Conservation (phyloP, 2,329 filamentous ascomycete genomes). For the Plectosphaerella sp. region DNA sequence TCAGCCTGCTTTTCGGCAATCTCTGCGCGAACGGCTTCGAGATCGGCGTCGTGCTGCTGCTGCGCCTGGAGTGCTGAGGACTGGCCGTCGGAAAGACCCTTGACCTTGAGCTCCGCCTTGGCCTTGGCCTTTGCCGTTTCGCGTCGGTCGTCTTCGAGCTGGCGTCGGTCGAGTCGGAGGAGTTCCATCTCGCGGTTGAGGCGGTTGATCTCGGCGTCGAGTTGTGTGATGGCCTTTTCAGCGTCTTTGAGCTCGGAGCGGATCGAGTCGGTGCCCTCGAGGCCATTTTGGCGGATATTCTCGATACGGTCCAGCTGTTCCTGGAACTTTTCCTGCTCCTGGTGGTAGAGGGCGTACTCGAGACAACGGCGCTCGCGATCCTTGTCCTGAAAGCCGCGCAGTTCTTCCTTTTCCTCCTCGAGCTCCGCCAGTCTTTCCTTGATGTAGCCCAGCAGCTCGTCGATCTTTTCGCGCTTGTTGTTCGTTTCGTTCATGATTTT, state of each 20-base stretch:
- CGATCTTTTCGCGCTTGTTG: constrained; percentile 91
- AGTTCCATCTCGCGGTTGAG: constrained; percentile 81
- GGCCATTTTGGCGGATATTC: constrained; percentile 72
- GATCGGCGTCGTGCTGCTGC: constrained; percentile 64
- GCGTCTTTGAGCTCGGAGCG: constrained; percentile 71
- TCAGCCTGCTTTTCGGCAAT: constrained; percentile 75
- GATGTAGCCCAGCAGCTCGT: constrained; percentile 87
- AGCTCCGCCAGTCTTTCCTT: constrained; percentile 84
- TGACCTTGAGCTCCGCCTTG: constrained; percentile 80
- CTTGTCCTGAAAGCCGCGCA: constrained; percentile 90
- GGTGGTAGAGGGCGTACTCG: constrained; percentile 90
- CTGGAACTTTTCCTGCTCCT: constrained; percentile 77
- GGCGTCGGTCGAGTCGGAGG: constrained; percentile 75
- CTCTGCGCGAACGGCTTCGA: constrained; percentile 66
- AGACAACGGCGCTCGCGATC: constrained; percentile 88
- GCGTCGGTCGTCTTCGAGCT: constrained; percentile 85
- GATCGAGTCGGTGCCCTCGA: constrained; percentile 79
- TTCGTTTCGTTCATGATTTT: constrained; percentile 98
- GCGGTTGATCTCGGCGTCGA: constrained; percentile 76
- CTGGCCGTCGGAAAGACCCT: constrained; percentile 78
- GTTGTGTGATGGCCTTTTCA: constrained; percentile 71
- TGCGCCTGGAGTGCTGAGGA: constrained; percentile 71
- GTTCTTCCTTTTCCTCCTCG: constrained; percentile 95
- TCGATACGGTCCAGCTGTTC: constrained; percentile 79
- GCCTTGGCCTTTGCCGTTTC: constrained; percentile 76